Evolutionary conservation across 208 protist genomes (phyloP), one percentile per base, ranked within the genome.

Genomic region (Acanthamoeba lugdunensis): DNA sequence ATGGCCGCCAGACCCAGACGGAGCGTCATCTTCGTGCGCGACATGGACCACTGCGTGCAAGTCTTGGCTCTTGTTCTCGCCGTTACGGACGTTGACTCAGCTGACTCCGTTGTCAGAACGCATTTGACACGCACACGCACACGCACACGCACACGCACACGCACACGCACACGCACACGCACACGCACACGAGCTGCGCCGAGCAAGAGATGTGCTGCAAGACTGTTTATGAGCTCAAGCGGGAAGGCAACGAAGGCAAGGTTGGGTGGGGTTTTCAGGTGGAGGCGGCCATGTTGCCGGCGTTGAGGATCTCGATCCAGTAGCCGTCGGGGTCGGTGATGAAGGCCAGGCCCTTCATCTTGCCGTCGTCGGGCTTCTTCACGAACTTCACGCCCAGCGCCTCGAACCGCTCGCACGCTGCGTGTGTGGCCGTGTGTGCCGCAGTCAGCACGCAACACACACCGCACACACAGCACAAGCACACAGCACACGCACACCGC

Each of bases 321-420:
- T 95, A 95, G 77, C 94, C 94, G 69, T 95, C 94, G 13, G 93
- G 89, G 65, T 95, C 94, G n/a, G 13, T 75, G n/a, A 75, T 69
- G 91, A 95, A 95, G 37, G 94, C 94, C 67, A 95, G 73, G 23
- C 94, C 94, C 90, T 95, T 95, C 94, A 95, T 95, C 65, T 50
- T 71, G 69, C 94, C 94, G 23, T 95, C 94, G 92, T 95, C 85
- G 1, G 94, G 94, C 61, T 82, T 92, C 87, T 95, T 95, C 90
- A 89, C 37, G 84, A 95, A 95, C 28, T 61, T 54, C 37, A 95
- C 94, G 54, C 94, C 94, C 4, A 90, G 67, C 9, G 21, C 16
- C 87, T 95, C 94, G 54, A 95, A 79, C 54, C 91, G 33, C 79
- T 94, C 94, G 50, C 93, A 95, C 6, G 93, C 52, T 81, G 73